Conservation (phyloP, 2,329 filamentous ascomycete species). For the Macrophomina phaseolina region DNA sequence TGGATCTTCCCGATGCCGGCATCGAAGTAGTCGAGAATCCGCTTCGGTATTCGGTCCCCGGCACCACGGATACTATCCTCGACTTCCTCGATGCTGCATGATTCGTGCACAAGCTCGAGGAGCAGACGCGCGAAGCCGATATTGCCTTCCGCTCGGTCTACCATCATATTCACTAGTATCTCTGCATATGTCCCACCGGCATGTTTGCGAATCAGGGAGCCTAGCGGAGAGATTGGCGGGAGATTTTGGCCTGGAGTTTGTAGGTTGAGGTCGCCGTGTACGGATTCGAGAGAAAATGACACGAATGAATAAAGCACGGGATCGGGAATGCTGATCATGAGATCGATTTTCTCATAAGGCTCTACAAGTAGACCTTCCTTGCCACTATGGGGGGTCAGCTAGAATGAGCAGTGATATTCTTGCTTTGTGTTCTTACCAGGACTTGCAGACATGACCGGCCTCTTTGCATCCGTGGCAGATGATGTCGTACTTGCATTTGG, state of each 20-base stretch:
- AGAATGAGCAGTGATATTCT: background rate
- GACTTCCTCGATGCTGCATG: background rate
- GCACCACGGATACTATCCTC: background rate
- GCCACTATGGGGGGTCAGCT: background rate
- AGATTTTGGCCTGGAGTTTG: background rate
- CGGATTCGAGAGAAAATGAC: background rate
- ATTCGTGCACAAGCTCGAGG: slow-evolving; percentile 1
- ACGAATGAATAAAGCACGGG: background rate
- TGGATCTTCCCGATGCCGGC: slow-evolving; percentile 5
- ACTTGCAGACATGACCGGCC: background rate
- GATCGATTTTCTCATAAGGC: background rate
- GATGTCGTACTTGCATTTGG: background rate
- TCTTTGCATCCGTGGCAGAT: slow-evolving; percentile 10
- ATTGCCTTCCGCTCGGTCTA: background rate
- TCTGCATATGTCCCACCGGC: background rate
- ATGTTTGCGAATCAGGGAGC: background rate
- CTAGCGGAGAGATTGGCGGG: background rate
- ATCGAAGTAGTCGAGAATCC: slow-evolving; percentile 18
- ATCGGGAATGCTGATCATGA: background rate
- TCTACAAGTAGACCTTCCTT: background rate
- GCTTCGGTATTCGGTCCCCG: slow-evolving; percentile 10
- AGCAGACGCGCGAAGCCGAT: slow-evolving; percentile 4
- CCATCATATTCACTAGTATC: background rate
- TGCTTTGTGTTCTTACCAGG: background rate
- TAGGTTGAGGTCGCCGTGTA: background rate